Evolutionary conservation across 169 alveolate species (phyloP), one percentile per base, ranked within the genome.

Genomic region (Plasmodium chabaudi): DNA sequence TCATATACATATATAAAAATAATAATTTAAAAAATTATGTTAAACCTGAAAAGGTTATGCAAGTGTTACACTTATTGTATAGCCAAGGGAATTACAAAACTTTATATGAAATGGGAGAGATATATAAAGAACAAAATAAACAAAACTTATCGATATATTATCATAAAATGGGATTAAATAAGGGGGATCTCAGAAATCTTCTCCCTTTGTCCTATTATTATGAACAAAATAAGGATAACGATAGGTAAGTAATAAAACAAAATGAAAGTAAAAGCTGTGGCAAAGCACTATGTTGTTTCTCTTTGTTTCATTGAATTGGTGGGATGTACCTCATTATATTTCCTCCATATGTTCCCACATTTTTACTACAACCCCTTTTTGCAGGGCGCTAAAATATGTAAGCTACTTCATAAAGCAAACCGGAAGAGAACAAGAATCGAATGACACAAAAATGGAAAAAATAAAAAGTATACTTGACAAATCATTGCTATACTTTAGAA

Each of bases 61-160:
- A 57, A 55, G 13, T 84, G 27, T 61, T 84, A 42, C 59, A 84
- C 60, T 53, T 84, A 21, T 44, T 84, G 47, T 84, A 84, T 25
- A 84, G 55, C 9, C 91, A 84, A 61, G 91, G 91, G 13, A 84
- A 84, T 57, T 84, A 68, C 44, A 84, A 44, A 57, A 72, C 86
- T 2, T 47, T 84, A 34, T 84, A 67, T 39, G 91, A 84, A 84
- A 67, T 84, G 51, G 91, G 87, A n/a, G 63, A 63, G 49, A 67
- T 84, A 15, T 84, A 84, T 49, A 55, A 84, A 3, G 17, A 84
- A 23, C 68, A 84, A 63, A 84, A 84, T 9, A 84, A 84, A 17
- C 87, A 84, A 59, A 59, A 51, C 23, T 51, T 84, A 17, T 49
- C 91, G 5, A 12, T 84, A 12, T 56, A 49, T 19, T 84, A 23